Evolutionary conservation across 116 monocot genomes (phyloP), one percentile per base, ranked within the genome.

Genomic region (Dioscorea cayenensis): DNA sequence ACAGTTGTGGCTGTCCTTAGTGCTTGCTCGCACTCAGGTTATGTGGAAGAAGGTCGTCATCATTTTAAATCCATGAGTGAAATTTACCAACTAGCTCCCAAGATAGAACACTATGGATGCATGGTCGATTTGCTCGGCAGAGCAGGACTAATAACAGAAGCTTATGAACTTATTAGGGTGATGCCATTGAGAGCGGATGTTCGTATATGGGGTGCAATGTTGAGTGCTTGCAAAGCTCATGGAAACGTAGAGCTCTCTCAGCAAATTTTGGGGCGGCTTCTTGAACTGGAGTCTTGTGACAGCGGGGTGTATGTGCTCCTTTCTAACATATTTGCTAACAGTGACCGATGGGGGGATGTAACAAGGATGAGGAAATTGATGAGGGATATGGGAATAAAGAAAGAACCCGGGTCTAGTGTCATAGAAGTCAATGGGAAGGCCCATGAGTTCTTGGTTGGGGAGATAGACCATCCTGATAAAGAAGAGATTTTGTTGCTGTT

Each of bases 91-190:
- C 71, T 93, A 18, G 28, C 66, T 51, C 93, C 89, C 20, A 75
- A 64, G 67, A 79, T 87, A 52, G 89, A 85, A 67, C 93, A 89
- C 77, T 89, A 81, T 68, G 89, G 89, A 35, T 89, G 93, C 78
- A 87, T 89, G 85, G 79, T 93, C 60, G 93, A 89, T 78, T 73
- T 93, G 66, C 85, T 93, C 29, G 69, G 87, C 18, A 82, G 83
- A 71, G 89, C 89, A 19, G 87, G 85, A 20, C 70, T 89, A 29
- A 21, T 89, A 35, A 55, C 69, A 36, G 89, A 93, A 71, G 86
- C 93, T 43, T 75, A 79, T 73, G 78, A 82, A 60, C 72, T 89
- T 20, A 69, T 89, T 28, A 78, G 66, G 77, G 4, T 68, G 35
- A 92, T 92, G 92, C 89, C 89, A 36, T 77, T 87, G 86, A 80